Evolutionary conservation across 2,329 filamentous ascomycete species (phyloP).

Genomic region (Blumeriella jaapii): DNA sequence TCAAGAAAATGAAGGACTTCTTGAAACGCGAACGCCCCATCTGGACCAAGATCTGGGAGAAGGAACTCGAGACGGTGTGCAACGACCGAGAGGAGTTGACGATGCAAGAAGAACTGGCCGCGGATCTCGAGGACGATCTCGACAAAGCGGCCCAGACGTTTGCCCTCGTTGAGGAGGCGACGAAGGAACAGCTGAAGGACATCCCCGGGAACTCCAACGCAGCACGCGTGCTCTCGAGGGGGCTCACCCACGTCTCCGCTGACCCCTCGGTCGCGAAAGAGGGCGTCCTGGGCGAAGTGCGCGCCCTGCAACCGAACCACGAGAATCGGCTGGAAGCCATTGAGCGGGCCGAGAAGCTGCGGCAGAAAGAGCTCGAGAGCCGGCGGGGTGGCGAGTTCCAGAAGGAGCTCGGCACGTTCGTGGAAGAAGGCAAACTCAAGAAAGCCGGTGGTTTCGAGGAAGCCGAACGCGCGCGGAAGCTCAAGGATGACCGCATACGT

Average conservation of each 20-base stretch:
- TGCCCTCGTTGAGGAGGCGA: constrained; percentile 89
- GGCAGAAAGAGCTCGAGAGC: constrained; percentile 77
- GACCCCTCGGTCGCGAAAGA: constrained; percentile 82
- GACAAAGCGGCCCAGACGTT: constrained; percentile 93
- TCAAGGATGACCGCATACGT: constrained; percentile 77
- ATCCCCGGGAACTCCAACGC: constrained; percentile 38
- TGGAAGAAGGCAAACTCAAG: constrained; percentile 83
- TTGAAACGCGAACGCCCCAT: constrained; percentile 85
- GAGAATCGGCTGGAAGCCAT: constrained; percentile 89
- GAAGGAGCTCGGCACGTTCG: constrained; percentile 75
- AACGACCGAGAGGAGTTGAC: constrained; percentile 90
- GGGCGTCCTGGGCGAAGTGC: constrained; percentile 81
- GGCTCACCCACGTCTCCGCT: constrained; percentile 40
- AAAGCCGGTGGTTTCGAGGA: constrained; percentile 95
- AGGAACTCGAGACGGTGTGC: constrained; percentile 89
- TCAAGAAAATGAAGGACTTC: constrained; percentile 91
- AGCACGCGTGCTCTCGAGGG: constrained; percentile 44
- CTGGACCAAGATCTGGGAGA: constrained; percentile 99
- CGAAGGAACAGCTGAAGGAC: constrained; percentile 91
- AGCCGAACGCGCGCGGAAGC: constrained; percentile 70
- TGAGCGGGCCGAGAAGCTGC: constrained; percentile 85
- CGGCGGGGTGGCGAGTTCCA: constrained; percentile 61
- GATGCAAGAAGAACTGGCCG: constrained; percentile 88
- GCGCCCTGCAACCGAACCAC: constrained; percentile 88
- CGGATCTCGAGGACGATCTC: constrained; percentile 86